Base-by-base conservation (phyloP, 495 filamentous ascomycete genomes). In the Xeromyces bisporus region DNA sequence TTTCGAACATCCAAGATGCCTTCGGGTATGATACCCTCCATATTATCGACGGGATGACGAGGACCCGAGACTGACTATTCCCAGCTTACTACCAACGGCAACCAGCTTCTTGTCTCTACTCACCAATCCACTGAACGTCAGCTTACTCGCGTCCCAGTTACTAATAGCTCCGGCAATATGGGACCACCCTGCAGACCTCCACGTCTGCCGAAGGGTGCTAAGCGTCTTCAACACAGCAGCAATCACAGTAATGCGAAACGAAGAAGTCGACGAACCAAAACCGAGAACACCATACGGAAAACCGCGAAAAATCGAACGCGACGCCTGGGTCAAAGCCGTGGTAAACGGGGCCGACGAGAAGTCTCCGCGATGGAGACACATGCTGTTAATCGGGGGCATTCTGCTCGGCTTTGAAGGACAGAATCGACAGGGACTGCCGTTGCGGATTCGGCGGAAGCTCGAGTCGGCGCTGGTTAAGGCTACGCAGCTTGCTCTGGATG, bases 191-290 rank as follows among this genome's bases (percentile, higher is more conserved):
- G 72, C 86, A 38, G 76, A 75, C 26, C 61, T 97, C 18, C 67
- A 69, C 23, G 72, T 75, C 2, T 71, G 75, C 47, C 69, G 80
- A 39, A 75, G 75, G 39, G 68, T 89, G 39, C 67, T 94, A 38
- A 78, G 83, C 48, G 71, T 91, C 39, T 96, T 82, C 64, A 89
- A 91, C 48, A 77, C 77, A 8, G 82, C 89, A 31, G 73, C 79
- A 2, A 67, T 71, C 30, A 69, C 69, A 16, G 58, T 85, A 7
- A 58, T 72, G 33, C 64, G 69, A 34, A 66, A 70, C 42, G 69
- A 73, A 27, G 53, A 48, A 3, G 52, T 51, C 26, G 53, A 49
- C 31, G 53, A 50, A 9, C 50, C 56, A 5, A 21, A 21, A 9
- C 2, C 48, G 51, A 10, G 48, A 58, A 24, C 49, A 54, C 1